A percentile compares a stretch with the other conserved stretches of the same genome.
Evolutionary conservation across 139 green algal genomes (phyloP).

Genomic region (Micromonas pusilla): DNA sequence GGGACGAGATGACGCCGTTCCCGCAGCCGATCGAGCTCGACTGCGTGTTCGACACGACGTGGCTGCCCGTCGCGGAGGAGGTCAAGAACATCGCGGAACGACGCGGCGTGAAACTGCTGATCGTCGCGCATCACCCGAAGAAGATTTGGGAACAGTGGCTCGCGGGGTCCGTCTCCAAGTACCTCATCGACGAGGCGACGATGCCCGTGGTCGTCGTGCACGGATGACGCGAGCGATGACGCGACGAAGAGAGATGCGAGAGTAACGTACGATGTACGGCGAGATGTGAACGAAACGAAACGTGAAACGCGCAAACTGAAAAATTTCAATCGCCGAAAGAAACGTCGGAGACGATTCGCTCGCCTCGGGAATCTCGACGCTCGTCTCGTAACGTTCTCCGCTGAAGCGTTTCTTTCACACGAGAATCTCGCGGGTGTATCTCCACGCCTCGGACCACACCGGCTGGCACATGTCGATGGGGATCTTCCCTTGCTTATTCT

Average conservation of each 20-base stretch:
- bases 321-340: no score
- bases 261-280: no score
- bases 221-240: no score
- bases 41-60: not conserved
- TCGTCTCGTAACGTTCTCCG: not conserved
- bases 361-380: no score
- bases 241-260: no score
- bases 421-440: slow-evolving; percentile 9
- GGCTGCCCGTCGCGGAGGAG: not conserved
- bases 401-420: not conserved
- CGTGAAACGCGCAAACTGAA: no score
- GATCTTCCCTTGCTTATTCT: slow-evolving; percentile 27
- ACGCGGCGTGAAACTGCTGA: not conserved
- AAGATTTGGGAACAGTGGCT: not conserved
- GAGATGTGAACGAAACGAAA: no score
- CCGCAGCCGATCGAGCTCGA: slow-evolving; percentile 4
- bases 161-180: not conserved
- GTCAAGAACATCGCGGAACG: not conserved
- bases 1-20: not conserved
- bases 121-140: not conserved
- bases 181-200: not conserved
- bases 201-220: not conserved
- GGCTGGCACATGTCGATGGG: slow-evolving; percentile 28
- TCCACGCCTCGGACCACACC: slow-evolving; percentile 14
- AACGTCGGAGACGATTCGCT: no score